Evolutionary conservation across 345 rosid genomes (phyloP).

Genomic region (Populus ilicifolia): DNA sequence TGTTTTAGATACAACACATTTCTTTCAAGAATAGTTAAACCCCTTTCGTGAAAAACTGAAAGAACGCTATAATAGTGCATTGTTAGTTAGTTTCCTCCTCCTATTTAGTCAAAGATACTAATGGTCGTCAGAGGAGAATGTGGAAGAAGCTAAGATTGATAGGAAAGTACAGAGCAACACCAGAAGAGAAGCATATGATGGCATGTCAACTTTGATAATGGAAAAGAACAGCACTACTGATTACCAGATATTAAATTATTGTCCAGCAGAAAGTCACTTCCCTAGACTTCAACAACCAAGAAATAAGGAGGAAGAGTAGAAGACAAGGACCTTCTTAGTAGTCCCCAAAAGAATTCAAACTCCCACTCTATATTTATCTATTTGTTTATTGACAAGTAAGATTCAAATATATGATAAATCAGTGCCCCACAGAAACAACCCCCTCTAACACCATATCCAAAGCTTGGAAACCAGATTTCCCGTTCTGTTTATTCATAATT

Average conservation of each 20-base stretch:
- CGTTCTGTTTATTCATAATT: neutral
- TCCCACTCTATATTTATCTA: neutral
- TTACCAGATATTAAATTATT: neutral
- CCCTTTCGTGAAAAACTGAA: neutral
- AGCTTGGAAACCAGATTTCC: neutral
- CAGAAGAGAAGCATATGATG: neutral
- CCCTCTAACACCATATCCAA: neutral
- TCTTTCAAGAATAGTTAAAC: neutral
- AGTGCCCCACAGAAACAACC: neutral
- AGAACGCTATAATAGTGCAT: neutral
- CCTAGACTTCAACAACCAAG: neutral
- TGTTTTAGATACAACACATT: neutral
- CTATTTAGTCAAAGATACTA: neutral
- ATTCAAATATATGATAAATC: neutral
- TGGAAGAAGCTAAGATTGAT: neutral
- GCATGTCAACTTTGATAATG: neutral
- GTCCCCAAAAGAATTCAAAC: neutral
- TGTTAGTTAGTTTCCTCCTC: neutral
- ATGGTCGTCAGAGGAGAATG: neutral
- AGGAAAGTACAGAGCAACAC: neutral
- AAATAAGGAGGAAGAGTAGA: neutral
- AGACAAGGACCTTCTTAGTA: neutral
- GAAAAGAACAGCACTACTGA: neutral
- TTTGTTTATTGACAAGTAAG: neutral
- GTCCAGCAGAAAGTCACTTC: neutral